Evolutionary conservation across 2,329 filamentous ascomycete genomes (phyloP), one percentile per base, ranked within the genome.

Genomic region (Curvularia spicifera): DNA sequence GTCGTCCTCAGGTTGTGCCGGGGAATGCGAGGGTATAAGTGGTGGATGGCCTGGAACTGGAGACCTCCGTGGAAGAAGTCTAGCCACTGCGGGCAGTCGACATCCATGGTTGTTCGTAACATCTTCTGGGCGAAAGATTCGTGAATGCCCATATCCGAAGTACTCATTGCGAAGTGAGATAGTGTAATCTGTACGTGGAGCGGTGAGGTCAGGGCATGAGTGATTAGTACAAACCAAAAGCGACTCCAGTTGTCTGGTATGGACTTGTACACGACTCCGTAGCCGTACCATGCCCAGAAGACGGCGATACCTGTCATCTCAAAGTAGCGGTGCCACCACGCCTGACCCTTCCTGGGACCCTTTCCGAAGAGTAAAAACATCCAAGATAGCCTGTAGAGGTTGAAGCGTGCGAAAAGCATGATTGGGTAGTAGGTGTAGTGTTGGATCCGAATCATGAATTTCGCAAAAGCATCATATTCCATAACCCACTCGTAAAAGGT

Each of bases 181-280:
- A 91, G 83, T 0, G 88, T 90, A 72, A 91, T 90, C 67, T 91
- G 89, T 1, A 90, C 82, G 71, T 91, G 89, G 22, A 91, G 81
- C 0, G 87, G 87, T 81, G 88, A 86, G 29, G 87, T 88, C 69
- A 88, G 76, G 47, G 87, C 82, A 74, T 91, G 88, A 28, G 83
- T 86, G 53, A 90, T 78, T 40, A 90, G 75, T 2, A 90, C 82
- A 64, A 88, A 91, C 49, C 78, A 72, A 57, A 90, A 78, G 24
- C 87, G 86, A 22, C 80, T 80, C 57, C 79, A 79, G 78, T 81
- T 85, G 51, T 80, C 84, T 1, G 87, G 87, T 42, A 91, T 82
- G 4, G 79, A 78, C 60, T 81, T 80, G 80, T 85, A 88, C 26
- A 90, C 70, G 6, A 89, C 79, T n/a, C 82, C 80, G 71, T 90